phyloP scores from a whole-genome alignment of 179 eudicot genomes.

The Silene noctiflora region DNA sequence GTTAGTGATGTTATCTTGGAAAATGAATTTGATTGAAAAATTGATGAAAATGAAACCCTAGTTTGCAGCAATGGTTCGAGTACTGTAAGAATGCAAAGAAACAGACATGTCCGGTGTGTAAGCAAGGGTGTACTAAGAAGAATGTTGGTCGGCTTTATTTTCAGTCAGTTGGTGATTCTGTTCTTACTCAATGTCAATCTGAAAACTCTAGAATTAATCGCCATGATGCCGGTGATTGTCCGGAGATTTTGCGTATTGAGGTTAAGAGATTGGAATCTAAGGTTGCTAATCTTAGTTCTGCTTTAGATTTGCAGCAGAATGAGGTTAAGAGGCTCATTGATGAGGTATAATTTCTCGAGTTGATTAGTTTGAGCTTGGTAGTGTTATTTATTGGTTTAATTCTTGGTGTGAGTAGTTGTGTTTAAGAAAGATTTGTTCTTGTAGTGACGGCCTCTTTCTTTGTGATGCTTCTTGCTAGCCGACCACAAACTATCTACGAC shows the following conservation, averaged over 20 bases:
- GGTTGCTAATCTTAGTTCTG: constrained; percentile 52
- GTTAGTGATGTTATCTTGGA: not conserved
- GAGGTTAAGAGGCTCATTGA: constrained; percentile 40
- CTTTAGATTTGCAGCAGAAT: constrained; percentile 49
- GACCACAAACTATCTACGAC: not conserved
- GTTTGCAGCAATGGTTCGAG: constrained; percentile 93
- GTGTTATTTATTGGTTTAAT: not conserved
- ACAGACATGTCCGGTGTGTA: constrained; percentile 83
- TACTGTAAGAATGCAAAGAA: constrained; percentile 61
- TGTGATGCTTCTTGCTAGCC: not conserved
- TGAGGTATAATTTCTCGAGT: constrained; percentile 39
- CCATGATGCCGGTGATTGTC: constrained; percentile 31
- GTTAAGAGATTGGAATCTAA: constrained; percentile 60
- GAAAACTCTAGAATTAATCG: constrained; percentile 22
- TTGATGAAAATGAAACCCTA: constrained; percentile 32
- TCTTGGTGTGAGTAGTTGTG: not conserved
- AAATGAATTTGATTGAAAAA: not conserved
- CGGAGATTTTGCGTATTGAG: constrained; percentile 52
- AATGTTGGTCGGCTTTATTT: constrained; percentile 76
- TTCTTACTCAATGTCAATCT: constrained; percentile 37
- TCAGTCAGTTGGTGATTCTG: constrained; percentile 64
- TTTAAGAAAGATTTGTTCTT: not conserved
- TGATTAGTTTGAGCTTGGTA: not conserved
- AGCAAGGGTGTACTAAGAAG: constrained; percentile 58
- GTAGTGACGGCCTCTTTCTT: not conserved